phyloP scores from a whole-genome alignment of 805 yeast genomes.

The Pichia exigua region DNA sequence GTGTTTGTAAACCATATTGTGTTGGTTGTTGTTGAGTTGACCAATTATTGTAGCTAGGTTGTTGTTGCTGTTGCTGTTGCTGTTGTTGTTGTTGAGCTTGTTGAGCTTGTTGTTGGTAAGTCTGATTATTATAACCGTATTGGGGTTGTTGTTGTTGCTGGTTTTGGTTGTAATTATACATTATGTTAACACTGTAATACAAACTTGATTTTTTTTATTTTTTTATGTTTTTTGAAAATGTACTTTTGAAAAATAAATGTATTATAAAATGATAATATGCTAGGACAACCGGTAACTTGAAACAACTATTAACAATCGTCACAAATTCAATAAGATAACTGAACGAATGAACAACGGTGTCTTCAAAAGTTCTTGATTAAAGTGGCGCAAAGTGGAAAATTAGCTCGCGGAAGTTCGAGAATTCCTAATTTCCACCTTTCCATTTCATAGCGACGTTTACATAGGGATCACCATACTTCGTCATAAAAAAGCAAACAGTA shows the following conservation, averaged over 20 bases:
- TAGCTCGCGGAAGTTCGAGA: not conserved
- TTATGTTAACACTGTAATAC: not conserved
- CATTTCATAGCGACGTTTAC: not conserved
- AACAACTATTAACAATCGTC: not conserved
- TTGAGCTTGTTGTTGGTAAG: not conserved
- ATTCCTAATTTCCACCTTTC: not conserved
- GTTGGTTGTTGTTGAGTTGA: conserved; percentile 16
- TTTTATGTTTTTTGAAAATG: not conserved
- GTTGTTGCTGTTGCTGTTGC: not conserved
- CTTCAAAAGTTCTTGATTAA: not conserved
- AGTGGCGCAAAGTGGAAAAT: not conserved
- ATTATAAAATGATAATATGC: not conserved
- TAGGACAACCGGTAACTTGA: not conserved
- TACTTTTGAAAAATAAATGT: not conserved
- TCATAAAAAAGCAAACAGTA: no score
- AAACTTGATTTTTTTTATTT: not conserved
- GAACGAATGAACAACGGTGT: not conserved
- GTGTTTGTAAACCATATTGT: conserved; percentile 25
- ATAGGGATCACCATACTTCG: no score
- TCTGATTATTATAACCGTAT: no score
- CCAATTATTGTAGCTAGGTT: not conserved
- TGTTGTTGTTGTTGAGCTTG: conserved; percentile 1
- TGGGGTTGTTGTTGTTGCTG: not conserved
- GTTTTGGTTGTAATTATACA: not conserved
- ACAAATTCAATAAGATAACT: not conserved